A percentile compares a stretch with the other conserved stretches of the same genome.
Evolutionary conservation across 2,329 filamentous ascomycete genomes (phyloP).

Genomic region (Byssoonygena ceratinophila): DNA sequence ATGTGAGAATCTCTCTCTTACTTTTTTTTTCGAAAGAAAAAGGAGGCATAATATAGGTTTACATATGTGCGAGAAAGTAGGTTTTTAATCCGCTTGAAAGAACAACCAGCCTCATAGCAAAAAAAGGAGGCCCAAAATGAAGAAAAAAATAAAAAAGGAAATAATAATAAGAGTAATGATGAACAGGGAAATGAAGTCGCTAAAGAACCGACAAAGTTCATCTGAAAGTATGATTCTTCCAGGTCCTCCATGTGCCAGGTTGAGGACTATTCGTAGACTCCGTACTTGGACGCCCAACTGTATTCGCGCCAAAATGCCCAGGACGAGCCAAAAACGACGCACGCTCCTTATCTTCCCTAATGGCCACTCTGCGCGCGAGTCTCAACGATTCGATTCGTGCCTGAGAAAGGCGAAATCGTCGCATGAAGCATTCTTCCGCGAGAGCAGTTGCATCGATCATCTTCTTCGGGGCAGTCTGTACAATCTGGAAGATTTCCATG

Average conservation of each 20-base stretch:
- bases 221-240: constrained; percentile 20
- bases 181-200: constrained; percentile 1
- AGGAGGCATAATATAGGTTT: not conserved
- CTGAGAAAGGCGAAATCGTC: constrained; percentile 70
- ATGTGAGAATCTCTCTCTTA: not conserved
- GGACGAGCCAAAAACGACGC: constrained; percentile 26
- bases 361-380: constrained; percentile 51
- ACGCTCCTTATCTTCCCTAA: constrained; percentile 34
- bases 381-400: constrained; percentile 68
- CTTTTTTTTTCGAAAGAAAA: not conserved
- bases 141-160: too few species aligned
- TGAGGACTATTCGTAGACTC: constrained; percentile 9
- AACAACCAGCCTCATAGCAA: not conserved
- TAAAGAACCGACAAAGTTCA: constrained; percentile 10
- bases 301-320: constrained; percentile 10
- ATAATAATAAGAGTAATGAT: too few species aligned
- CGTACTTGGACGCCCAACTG: constrained; percentile 7
- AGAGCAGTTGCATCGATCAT: constrained; percentile 73
- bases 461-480: constrained; percentile 72
- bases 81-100: not conserved
- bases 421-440: constrained; percentile 71
- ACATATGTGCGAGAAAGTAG: not conserved
- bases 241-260: constrained; percentile 15
- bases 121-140: not conserved
- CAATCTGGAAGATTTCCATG: constrained; percentile 92